Percentiles rank a stretch among this genome's conserved stretches.
Evolutionary conservation across 148 eudicot species (phyloP).

Genomic region (Silene latifolia): DNA sequence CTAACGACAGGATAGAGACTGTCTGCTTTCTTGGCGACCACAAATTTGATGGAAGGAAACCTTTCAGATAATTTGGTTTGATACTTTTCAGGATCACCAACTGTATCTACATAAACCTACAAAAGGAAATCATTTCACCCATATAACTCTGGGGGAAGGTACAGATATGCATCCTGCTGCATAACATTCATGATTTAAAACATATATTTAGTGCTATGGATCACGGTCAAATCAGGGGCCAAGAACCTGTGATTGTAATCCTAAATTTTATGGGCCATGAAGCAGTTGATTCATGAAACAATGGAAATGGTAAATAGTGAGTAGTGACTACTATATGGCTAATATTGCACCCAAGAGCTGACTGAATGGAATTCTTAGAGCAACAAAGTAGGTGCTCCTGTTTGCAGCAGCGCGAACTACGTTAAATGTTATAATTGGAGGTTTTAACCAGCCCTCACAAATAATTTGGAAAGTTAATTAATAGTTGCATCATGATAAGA

Average conservation of each 20-base stretch:
- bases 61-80: conserved; percentile 57
- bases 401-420: neutral
- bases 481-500: neutral
- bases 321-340: neutral
- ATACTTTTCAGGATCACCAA: conserved; percentile 94
- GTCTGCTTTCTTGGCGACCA: conserved; percentile 98
- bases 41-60: conserved; percentile 87
- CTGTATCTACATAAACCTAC: conserved; percentile 94
- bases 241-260: neutral
- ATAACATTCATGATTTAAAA: neutral
- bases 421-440: neutral
- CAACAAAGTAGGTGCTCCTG: neutral
- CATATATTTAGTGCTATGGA: neutral
- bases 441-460: neutral
- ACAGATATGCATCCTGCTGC: neutral
- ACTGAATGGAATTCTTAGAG: neutral
- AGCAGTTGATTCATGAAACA: neutral
- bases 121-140: conserved; percentile 14
- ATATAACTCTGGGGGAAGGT: neutral
- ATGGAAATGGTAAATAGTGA: neutral
- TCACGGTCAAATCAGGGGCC: neutral
- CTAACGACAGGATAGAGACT: conserved; percentile 99
- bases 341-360: neutral
- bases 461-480: neutral
- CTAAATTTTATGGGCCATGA: neutral